Base-by-base conservation (phyloP, 2,329 filamentous ascomycete genomes). In the Incumbomyces delicatus region DNA sequence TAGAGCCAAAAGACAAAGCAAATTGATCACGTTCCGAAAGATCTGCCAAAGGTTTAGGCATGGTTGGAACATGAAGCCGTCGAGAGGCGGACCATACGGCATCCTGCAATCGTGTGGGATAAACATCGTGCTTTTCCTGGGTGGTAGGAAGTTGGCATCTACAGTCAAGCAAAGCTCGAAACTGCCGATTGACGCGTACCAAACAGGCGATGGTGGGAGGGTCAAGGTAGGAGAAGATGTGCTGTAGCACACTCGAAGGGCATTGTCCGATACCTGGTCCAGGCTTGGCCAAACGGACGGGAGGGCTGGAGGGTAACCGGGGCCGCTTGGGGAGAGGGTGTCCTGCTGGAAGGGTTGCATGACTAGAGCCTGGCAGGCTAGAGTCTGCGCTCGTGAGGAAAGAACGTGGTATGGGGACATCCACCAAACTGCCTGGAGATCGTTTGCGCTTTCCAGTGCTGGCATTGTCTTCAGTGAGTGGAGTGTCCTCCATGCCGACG, bases 21-120 rank as follows among this genome's bases (percentile, higher is more conserved):
- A 86, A 87, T 84, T 89, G 89, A 35, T 82, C 76, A 53, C 85
- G 68, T 63, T 92, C 86, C 35, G 77, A 76, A 60, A 75, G 76
- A 48, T 72, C 74, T 44, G 69, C 67, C 41, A 90, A 70, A 22
- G 85, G 85, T 47, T 73, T 72, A 39, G 86, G 86, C 69, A 88
- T 78, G 54, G 75, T 74, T 20, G 78, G 78, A 67, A 77, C 77
- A 61, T 78, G 81, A 16, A 69, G 65, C 56, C 79, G 79, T 59
- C 85, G 77, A 57, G 85, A 83, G 54, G 72, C 68, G 60, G 76
- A 75, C 85, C 85, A 90, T 57, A 90, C 79, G 40, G 68, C 65
- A 59, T 87, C 77, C 57, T 83, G 77, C 59, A 76, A 75, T 56
- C 74, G 57, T 36, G 62, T 49, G 29, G 50, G 53, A 20, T 22